Evolutionary conservation across 176 grass and related monocot species (phyloP).

Genomic region (Avena atlantica): DNA sequence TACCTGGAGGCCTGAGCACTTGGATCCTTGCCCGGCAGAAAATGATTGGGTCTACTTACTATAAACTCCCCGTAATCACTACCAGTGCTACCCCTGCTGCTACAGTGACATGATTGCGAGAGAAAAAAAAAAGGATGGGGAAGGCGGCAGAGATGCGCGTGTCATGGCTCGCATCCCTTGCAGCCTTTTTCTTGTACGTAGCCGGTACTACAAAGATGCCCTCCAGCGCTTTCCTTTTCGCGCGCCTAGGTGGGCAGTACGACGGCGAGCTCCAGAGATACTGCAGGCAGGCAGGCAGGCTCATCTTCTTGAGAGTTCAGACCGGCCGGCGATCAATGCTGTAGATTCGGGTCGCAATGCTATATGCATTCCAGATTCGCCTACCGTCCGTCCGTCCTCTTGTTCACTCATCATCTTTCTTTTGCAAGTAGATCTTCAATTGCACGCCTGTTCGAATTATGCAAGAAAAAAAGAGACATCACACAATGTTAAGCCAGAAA

Average conservation of each 20-base stretch:
- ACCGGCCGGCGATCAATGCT: conserved; percentile 13
- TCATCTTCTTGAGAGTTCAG: background rate
- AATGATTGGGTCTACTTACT: conserved; percentile 26
- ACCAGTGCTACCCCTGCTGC: background rate
- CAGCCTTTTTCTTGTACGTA: background rate
- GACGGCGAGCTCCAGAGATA: background rate
- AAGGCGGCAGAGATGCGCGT: background rate
- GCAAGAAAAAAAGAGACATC: too few species aligned
- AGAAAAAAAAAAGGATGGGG: background rate
- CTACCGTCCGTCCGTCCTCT: background rate
- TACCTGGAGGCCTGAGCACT: conserved; percentile 22
- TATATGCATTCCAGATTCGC: background rate
- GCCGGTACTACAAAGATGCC: conserved; percentile 49
- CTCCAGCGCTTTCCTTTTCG: background rate
- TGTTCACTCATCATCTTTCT: background rate
- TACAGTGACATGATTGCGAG: background rate
- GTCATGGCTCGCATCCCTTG: background rate
- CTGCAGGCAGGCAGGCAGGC: background rate
- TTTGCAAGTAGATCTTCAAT: too few species aligned
- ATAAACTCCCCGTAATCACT: background rate
- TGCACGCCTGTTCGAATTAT: background rate
- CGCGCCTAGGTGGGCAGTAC: background rate
- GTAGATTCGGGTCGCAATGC: conserved; percentile 2
- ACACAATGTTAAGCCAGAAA: too few species aligned
- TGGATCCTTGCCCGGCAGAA: conserved; percentile 30